phyloP scores from a whole-genome alignment of 2,329 filamentous ascomycete species.

The Arthrobotrys iridis region DNA sequence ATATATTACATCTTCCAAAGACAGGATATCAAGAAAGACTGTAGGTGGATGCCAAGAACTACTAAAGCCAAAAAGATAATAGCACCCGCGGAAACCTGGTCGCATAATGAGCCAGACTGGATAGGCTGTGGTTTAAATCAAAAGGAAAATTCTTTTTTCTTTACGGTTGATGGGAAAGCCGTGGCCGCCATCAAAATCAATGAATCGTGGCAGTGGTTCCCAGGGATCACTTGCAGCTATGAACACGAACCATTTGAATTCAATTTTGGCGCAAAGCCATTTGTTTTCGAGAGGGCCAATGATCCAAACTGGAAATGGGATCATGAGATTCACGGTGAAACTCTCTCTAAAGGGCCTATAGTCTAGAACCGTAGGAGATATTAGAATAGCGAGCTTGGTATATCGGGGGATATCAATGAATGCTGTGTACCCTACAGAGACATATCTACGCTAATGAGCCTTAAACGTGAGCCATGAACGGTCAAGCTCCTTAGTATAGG shows the following conservation, averaged over 20 bases:
- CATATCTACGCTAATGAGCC: not conserved
- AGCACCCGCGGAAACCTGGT: not conserved
- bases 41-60: too few relatives aligned
- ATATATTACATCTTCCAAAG: not conserved
- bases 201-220: not conserved
- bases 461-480: not conserved
- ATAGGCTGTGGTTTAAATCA: constrained; percentile 3
- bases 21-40: not conserved
- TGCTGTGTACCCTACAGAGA: not conserved
- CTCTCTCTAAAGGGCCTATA: not conserved
- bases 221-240: not conserved
- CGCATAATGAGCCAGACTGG: not conserved
- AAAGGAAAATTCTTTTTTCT: not conserved
- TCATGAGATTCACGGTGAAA: not conserved
- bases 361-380: not conserved
- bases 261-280: constrained; percentile 11
- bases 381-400: not conserved
- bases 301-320: constrained; percentile 15
- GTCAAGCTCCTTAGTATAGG: constrained; percentile 57
- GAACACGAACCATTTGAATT: constrained; percentile 3
- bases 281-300: constrained; percentile 2
- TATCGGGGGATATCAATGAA: not conserved
- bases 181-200: not conserved
- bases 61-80: not conserved
- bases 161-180: not conserved